These are phyloP conservation scores for Ophiostoma sp. DNA, from an alignment of 2,329 filamentous ascomycete species.

Conservation along the genomic window DNA sequence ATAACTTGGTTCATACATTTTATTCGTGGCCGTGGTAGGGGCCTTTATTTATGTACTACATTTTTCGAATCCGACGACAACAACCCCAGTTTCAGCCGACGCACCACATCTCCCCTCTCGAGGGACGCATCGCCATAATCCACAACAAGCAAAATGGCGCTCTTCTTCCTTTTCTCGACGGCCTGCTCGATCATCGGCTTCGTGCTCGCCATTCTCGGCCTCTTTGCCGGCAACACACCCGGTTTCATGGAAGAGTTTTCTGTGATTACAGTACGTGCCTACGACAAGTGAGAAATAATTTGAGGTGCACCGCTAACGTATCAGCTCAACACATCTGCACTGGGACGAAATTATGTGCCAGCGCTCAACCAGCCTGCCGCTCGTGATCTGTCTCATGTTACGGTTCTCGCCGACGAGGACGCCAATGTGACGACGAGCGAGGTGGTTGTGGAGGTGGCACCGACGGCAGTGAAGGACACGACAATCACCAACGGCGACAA, in stretches of 20 bases:
- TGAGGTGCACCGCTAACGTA: neutral
- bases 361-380: conserved; percentile 32
- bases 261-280: conserved; percentile 40
- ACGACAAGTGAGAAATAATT: neutral
- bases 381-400: conserved; percentile 31
- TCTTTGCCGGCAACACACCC: conserved; percentile 43
- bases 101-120: conserved; percentile 1
- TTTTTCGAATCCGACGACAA: neutral
- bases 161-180: conserved; percentile 33
- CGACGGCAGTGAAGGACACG: neutral
- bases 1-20: neutral
- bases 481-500: conserved; percentile 25
- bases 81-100: neutral
- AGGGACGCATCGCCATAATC: neutral
- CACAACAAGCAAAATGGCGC: conserved; percentile 10
- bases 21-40: neutral
- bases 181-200: conserved; percentile 40
- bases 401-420: conserved; percentile 19
- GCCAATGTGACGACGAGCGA: conserved; percentile 26
- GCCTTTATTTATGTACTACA: neutral
- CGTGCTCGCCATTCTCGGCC: conserved; percentile 40
- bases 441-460: neutral
- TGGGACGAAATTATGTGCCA: conserved; percentile 43
- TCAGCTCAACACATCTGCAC: conserved; percentile 45
- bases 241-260: conserved; percentile 43